A percentile compares a stretch with the other conserved stretches of the same genome.
These are phyloP conservation scores for Neurospora sp. DNA, from an alignment of 495 filamentous ascomycete genomes.

Conservation along the genomic window DNA sequence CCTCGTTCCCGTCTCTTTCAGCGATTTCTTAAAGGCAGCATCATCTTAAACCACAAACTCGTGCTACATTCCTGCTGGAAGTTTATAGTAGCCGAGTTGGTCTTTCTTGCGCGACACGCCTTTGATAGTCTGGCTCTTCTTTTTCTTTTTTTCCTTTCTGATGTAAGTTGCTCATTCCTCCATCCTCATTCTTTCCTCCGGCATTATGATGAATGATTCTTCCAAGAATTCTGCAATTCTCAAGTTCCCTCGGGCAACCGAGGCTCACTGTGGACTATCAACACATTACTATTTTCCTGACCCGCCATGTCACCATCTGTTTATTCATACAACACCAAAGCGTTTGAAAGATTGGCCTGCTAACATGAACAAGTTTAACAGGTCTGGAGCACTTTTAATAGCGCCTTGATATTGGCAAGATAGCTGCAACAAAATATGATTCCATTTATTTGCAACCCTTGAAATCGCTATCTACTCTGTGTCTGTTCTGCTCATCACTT, in stretches of 20 bases:
- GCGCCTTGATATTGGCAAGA: background rate
- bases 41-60: background rate
- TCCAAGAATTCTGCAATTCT: conserved; percentile 50
- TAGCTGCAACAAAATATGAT: background rate
- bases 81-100: background rate
- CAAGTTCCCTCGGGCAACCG: conserved; percentile 20
- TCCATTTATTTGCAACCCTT: background rate
- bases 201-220: conserved; percentile 35
- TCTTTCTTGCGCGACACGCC: background rate
- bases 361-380: background rate
- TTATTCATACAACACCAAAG: conserved; percentile 3
- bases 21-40: background rate
- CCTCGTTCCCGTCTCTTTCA: background rate
- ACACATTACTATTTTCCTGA: conserved; percentile 24
- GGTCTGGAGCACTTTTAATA: background rate
- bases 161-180: background rate
- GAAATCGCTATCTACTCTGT: background rate
- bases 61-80: background rate
- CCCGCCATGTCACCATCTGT: background rate
- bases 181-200: background rate
- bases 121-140: background rate
- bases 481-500: background rate
- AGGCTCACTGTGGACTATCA: conserved; percentile 18
- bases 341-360: background rate
- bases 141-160: background rate